Percentiles rank a stretch among this genome's conserved stretches.
These are phyloP conservation scores for Mucuna pruriens DNA, from an alignment of 306 rosid species.

Conservation along the genomic window DNA sequence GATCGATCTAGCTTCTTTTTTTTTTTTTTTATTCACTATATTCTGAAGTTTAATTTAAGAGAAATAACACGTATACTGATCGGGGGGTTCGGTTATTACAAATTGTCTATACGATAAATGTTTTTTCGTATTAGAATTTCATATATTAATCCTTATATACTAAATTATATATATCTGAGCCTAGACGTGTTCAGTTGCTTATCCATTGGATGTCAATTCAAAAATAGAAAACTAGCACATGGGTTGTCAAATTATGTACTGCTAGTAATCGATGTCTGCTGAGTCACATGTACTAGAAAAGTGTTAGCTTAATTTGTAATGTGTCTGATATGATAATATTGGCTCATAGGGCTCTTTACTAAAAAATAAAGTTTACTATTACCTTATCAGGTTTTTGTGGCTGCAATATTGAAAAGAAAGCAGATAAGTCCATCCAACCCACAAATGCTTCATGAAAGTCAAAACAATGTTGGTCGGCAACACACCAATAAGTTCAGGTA, in stretches of 20 bases:
- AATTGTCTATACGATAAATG: neutral
- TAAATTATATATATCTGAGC: neutral
- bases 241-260: neutral
- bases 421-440: constrained; percentile 61
- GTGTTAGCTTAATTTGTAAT: neutral
- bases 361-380: neutral
- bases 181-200: neutral
- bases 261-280: neutral
- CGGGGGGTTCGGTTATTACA: neutral
- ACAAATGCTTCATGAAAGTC: constrained; percentile 66
- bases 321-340: neutral
- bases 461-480: constrained; percentile 31
- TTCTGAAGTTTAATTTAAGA: neutral
- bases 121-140: neutral
- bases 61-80: neutral
- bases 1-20: neutral
- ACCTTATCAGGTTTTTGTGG: constrained; percentile 78
- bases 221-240: constrained; percentile 20
- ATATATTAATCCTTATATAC: neutral
- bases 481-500: constrained; percentile 75
- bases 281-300: neutral
- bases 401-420: constrained; percentile 79
- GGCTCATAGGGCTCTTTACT: neutral
- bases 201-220: neutral
- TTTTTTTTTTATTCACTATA: neutral